Evolutionary conservation across 2,329 filamentous ascomycete genomes (phyloP).

Genomic region (Epichloe sp.): DNA sequence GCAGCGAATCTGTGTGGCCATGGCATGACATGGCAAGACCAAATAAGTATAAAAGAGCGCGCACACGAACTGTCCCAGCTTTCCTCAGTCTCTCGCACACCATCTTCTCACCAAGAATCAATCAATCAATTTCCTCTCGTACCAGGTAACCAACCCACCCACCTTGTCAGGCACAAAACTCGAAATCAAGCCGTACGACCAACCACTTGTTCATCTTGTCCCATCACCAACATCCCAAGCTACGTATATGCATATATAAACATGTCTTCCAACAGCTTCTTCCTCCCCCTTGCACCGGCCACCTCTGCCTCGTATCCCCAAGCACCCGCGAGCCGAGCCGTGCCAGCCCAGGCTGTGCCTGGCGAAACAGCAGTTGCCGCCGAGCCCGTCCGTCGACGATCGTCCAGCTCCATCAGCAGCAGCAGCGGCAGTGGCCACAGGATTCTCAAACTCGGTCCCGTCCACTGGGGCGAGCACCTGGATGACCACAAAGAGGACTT

Average conservation of each 20-base stretch:
- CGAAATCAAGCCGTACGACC: background rate
- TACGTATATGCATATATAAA: background rate
- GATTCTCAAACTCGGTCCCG: slow-evolving; percentile 51
- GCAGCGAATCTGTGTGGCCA: background rate
- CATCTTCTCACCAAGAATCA: background rate
- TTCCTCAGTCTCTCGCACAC: background rate
- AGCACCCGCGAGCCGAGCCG: slow-evolving; percentile 19
- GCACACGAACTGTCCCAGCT: background rate
- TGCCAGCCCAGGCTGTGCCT: slow-evolving; percentile 5
- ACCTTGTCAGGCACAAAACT: background rate
- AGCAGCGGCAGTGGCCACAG: slow-evolving; percentile 25
- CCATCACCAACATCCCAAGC: background rate
- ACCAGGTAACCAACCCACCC: background rate
- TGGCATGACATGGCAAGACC: background rate
- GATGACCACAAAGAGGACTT: slow-evolving; percentile 45
- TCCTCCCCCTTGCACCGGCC: slow-evolving; percentile 46
- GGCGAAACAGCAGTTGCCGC: slow-evolving; percentile 13
- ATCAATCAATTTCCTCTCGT: background rate
- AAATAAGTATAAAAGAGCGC: background rate
- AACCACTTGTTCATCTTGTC: background rate
- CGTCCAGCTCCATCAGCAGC: slow-evolving; percentile 43
- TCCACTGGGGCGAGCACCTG: slow-evolving; percentile 49
- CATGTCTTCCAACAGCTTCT: slow-evolving; percentile 17
- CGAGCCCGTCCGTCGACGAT: slow-evolving; percentile 28
- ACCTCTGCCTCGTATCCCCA: slow-evolving; percentile 44